Conservation (phyloP, 2,329 filamentous ascomycete species). For the Spiromastix sp. region DNA sequence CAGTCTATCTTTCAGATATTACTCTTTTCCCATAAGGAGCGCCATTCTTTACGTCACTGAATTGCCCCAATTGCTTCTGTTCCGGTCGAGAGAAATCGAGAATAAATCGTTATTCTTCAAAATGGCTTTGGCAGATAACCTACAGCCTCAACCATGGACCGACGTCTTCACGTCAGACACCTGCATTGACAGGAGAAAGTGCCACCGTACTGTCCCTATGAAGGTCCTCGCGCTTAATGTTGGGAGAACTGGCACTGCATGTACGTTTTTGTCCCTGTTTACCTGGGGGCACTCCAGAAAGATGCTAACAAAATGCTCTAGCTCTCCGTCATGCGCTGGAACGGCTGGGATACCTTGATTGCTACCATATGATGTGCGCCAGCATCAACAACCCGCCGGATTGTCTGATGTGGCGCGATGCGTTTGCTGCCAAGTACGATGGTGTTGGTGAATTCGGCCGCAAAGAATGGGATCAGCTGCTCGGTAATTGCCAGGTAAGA, state of each 20-base stretch:
- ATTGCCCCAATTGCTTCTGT: too few species aligned
- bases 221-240: constrained; percentile 60
- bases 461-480: constrained; percentile 58
- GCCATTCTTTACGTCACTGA: too few species aligned
- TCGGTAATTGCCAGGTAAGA: constrained; percentile 48
- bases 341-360: constrained; percentile 56
- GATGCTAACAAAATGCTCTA: constrained; percentile 18
- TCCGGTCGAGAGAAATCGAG: too few species aligned
- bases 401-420: constrained; percentile 60
- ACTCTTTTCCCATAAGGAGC: too few species aligned
- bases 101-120: too few species aligned
- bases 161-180: constrained; percentile 52
- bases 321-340: constrained; percentile 56
- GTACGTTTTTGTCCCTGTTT: constrained; percentile 41
- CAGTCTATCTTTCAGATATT: too few species aligned
- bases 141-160: constrained; percentile 31
- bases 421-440: constrained; percentile 53
- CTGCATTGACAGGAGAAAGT: constrained; percentile 56
- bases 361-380: constrained; percentile 65
- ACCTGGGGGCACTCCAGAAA: constrained; percentile 1
- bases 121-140: constrained; percentile 20
- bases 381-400: constrained; percentile 59
- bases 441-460: constrained; percentile 52
- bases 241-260: constrained; percentile 60
- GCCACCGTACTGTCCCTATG: constrained; percentile 59